A percentile compares a stretch with the other conserved stretches of the same genome.
Conservation (phyloP, 2,329 filamentous ascomycete genomes). For the Fusarium sp. region DNA sequence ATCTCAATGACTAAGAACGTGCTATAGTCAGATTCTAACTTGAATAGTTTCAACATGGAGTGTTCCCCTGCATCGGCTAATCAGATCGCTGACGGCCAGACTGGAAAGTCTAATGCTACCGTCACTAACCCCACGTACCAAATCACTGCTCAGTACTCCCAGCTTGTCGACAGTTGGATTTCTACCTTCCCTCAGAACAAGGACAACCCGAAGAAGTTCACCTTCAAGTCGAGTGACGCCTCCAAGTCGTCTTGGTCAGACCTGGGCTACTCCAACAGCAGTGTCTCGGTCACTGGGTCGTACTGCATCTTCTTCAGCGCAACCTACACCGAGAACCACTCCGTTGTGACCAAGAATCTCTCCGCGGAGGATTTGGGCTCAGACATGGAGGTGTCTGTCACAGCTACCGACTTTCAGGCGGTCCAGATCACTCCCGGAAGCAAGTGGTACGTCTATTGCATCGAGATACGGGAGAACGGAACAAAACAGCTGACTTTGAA, state of each 20-base stretch:
- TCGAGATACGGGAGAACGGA: background rate
- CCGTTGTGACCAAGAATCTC: background rate
- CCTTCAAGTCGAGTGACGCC: background rate
- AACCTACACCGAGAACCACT: background rate
- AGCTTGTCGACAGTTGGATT: background rate
- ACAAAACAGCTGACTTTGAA: background rate
- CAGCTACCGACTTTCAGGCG: background rate
- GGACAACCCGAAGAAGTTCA: background rate
- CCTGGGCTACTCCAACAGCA: background rate
- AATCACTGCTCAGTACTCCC: background rate
- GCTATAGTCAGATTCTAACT: background rate
- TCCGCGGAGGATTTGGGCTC: background rate
- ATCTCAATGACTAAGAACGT: background rate
- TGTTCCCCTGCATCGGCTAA: background rate
- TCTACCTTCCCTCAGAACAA: background rate
- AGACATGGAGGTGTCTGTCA: background rate
- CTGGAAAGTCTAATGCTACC: background rate
- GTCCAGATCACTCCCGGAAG: background rate
- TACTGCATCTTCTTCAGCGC: background rate
- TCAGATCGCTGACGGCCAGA: background rate
- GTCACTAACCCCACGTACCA: background rate
- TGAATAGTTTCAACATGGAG: background rate
- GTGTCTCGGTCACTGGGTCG: background rate
- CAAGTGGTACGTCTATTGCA: background rate
- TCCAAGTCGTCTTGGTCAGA: background rate